Conservation (phyloP, 441 rosid genomes). For the Viola pubescens region DNA sequence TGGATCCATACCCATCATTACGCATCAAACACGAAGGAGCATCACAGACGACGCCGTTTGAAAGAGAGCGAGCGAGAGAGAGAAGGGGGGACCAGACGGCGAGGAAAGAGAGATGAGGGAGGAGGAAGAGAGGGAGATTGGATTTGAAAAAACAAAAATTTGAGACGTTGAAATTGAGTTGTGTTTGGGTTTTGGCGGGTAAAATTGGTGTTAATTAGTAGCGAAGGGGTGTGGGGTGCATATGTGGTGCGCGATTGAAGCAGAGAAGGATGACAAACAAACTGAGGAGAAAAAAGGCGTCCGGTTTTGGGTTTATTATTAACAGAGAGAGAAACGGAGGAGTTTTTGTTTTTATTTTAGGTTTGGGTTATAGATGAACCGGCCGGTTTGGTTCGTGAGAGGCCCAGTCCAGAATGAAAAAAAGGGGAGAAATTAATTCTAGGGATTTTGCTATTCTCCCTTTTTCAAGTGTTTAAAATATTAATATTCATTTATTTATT, state of each 20-base stretch:
- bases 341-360: conserved; percentile 1
- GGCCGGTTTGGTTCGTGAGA: conserved; percentile 5
- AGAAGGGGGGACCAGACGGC: conserved; percentile 21
- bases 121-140: background rate
- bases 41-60: conserved; percentile 16
- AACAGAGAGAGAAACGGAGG: background rate
- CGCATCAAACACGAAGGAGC: conserved; percentile 19
- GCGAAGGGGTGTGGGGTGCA: background rate
- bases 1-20: conserved; percentile 28
- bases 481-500: too few species aligned
- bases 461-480: too few species aligned
- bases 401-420: background rate
- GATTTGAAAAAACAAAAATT: conserved; percentile 10
- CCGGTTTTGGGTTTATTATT: background rate
- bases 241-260: background rate
- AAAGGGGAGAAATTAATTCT: too few species aligned
- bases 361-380: conserved; percentile 9
- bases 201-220: conserved; percentile 11
- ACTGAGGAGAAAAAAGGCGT: background rate
- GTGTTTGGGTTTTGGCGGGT: conserved; percentile 33
- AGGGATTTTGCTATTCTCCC: background rate
- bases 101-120: conserved; percentile 14
- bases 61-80: conserved; percentile 11
- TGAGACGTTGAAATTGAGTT: conserved; percentile 8
- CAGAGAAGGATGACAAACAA: background rate